Base-by-base conservation (phyloP, 306 rosid genomes). In the Lagenaria siceraria region DNA sequence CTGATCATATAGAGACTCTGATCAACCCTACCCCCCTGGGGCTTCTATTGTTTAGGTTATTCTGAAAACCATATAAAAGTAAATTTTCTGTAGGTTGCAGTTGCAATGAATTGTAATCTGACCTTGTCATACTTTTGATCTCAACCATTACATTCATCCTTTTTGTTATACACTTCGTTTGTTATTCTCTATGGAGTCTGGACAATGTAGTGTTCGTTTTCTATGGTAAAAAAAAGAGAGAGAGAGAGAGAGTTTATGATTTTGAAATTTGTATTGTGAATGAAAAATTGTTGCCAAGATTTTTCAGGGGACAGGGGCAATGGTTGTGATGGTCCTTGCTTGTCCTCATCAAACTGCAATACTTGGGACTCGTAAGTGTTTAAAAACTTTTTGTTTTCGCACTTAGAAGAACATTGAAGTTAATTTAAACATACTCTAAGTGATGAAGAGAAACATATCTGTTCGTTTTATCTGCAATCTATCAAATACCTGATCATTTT, bases 261-360 rank as follows among this genome's bases (percentile, higher is more conserved):
- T 21, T 69, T 14, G 55, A 69, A 22, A 12, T 42, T 46, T 69
- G 38, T 69, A 24, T 69, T 43, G 56, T 43, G 75, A 42, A 69
- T 69, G 56, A 70, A 54, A 24, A 54, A 46, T 46, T 24, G 55
- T 71, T 59, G 76, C 60, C 31, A 49, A 71, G 76, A 71, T 71
- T 22, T 46, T 71, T 46, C 76, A 71, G 76, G 60, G 42, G 33
- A 31, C 17, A 24, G 60, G 40, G 59, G 25, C 58, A 71, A 48
- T 48, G 76, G 58, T 6, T 71, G 36, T 15, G 60, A 17, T 71
- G 54, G 17, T 11, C 76, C 10, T 48, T 49, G 4, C 60, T 17
- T 72, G 61, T 29, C 60, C 43, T 25, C 43, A 72, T 49, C 38
- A 19, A 51, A 15, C 61, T 72, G 55, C 76, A 7, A 22, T 15